These are phyloP conservation scores for Camellia japonica DNA, from an alignment of 148 eudicot species.

Conservation along the genomic window DNA sequence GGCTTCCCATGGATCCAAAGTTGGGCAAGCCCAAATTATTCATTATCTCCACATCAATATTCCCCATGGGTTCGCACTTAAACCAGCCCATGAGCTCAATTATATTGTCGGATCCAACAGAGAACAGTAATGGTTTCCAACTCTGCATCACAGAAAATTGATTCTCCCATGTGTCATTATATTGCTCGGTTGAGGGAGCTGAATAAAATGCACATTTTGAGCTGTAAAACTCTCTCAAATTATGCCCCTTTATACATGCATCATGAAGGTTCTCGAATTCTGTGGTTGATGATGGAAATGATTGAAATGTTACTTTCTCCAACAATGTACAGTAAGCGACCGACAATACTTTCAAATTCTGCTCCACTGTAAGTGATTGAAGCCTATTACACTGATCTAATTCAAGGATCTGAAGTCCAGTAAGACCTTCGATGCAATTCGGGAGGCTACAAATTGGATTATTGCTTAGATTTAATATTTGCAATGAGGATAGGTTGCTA, in stretches of 20 bases:
- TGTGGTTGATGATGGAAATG: background rate
- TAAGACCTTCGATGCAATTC: background rate
- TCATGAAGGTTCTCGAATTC: too few species aligned
- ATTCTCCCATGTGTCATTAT: too few species aligned
- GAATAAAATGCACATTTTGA: too few species aligned
- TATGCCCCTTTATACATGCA: too few species aligned
- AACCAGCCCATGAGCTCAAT: background rate
- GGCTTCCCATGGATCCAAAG: background rate
- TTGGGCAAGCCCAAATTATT: background rate
- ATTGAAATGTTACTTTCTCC: background rate
- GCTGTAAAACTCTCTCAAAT: too few species aligned
- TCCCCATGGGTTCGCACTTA: background rate
- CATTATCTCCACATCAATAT: background rate
- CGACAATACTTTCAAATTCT: background rate
- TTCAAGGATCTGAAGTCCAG: background rate
- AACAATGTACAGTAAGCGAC: background rate
- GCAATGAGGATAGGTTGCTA: background rate
- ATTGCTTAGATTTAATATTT: background rate
- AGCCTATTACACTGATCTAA: background rate
- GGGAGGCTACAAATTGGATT: background rate
- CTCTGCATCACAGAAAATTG: too few species aligned
- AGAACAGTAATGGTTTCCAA: background rate
- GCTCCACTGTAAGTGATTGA: background rate
- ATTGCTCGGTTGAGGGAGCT: too few species aligned
- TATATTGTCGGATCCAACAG: background rate